A percentile compares a stretch with the other conserved stretches of the same genome.
phyloP scores from a whole-genome alignment of 306 rosid species.

The Prosopis cineraria region DNA sequence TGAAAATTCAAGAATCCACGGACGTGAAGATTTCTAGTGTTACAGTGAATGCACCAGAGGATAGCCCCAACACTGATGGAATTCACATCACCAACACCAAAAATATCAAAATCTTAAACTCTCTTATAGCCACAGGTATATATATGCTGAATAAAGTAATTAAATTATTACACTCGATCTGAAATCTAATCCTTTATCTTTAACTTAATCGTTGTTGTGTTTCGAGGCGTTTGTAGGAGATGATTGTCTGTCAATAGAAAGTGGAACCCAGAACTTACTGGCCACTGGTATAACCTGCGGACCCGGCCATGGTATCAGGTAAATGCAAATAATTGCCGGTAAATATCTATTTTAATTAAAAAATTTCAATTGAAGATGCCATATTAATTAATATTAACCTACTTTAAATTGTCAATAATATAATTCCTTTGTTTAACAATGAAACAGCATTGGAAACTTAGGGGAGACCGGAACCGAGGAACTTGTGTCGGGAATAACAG shows the following conservation, averaged over 20 bases:
- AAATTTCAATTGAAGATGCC: too few species aligned
- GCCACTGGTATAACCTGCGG: slow-evolving; percentile 54
- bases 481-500: slow-evolving; percentile 48
- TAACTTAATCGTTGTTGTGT: background rate
- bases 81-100: slow-evolving; percentile 46
- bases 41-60: slow-evolving; percentile 41
- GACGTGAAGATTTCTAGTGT: slow-evolving; percentile 42
- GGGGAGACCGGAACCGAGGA: slow-evolving; percentile 44
- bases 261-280: slow-evolving; percentile 48
- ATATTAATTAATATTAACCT: background rate
- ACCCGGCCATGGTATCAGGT: slow-evolving; percentile 75
- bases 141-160: background rate
- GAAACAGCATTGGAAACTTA: slow-evolving; percentile 55
- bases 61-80: slow-evolving; percentile 64
- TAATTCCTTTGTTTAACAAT: background rate
- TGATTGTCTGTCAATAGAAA: slow-evolving; percentile 62
- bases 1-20: slow-evolving; percentile 29
- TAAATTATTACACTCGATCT: background rate
- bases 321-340: background rate
- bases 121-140: slow-evolving; percentile 46
- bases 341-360: background rate
- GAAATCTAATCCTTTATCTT: background rate
- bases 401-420: background rate
- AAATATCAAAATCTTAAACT: slow-evolving; percentile 41
- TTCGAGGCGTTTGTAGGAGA: slow-evolving; percentile 43